Percentiles rank a stretch among this genome's conserved stretches.
phyloP scores from a whole-genome alignment of 768 basidiomycete genomes.

The Agrocybe praecox region DNA sequence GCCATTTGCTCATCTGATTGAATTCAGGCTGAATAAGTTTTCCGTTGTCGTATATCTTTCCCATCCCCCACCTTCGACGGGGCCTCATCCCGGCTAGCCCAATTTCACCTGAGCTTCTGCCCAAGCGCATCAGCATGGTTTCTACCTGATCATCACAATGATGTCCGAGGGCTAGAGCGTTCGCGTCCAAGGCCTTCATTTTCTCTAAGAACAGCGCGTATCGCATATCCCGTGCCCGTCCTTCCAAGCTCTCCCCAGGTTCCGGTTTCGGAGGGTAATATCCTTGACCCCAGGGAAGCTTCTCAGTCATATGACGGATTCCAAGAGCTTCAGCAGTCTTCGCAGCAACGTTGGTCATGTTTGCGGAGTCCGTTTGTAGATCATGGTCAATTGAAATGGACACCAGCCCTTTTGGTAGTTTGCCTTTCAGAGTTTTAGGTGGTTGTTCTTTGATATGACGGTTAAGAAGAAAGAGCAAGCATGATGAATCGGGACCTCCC shows the following conservation, averaged over 20 bases:
- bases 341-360: conserved; percentile 56
- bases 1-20: conserved; percentile 64
- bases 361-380: conserved; percentile 58
- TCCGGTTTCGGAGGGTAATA: conserved; percentile 54
- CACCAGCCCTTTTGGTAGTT: conserved; percentile 29
- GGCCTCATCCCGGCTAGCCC: conserved; percentile 72
- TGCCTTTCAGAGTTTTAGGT: not conserved
- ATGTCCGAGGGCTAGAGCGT: conserved; percentile 67
- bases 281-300: conserved; percentile 58
- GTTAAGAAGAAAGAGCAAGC: conserved; percentile 70
- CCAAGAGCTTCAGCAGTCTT: conserved; percentile 43
- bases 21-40: conserved; percentile 34
- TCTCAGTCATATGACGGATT: conserved; percentile 46
- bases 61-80: conserved; percentile 82
- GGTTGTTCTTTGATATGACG: conserved; percentile 35
- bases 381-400: conserved; percentile 73
- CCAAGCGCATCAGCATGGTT: conserved; percentile 72
- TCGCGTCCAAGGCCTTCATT: conserved; percentile 39
- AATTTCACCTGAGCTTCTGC: conserved; percentile 53
- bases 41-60: conserved; percentile 29
- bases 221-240: conserved; percentile 58
- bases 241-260: conserved; percentile 48
- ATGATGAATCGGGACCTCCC: conserved; percentile 83
- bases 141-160: conserved; percentile 87
- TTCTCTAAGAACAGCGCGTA: conserved; percentile 35